Conservation (phyloP, 768 basidiomycete species). For the Amanita rimosa region DNA sequence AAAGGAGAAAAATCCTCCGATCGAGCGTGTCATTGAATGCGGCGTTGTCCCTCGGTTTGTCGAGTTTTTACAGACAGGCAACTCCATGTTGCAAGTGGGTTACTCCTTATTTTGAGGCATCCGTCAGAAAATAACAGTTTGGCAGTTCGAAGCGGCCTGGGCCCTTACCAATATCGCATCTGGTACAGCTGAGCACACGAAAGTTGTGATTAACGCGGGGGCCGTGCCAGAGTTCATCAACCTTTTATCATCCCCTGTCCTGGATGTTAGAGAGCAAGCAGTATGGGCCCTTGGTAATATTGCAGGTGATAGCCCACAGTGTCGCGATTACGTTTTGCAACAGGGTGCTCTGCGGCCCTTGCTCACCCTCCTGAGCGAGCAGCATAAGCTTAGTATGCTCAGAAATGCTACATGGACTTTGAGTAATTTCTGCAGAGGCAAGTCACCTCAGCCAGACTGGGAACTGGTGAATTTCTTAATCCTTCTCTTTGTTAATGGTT, state of each 20-base stretch:
- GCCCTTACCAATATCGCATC: conserved; percentile 97
- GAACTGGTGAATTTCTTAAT: conserved; percentile 55
- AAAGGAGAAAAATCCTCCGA: conserved; percentile 99
- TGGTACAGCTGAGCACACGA: conserved; percentile 96
- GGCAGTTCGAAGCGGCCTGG: conserved; percentile 95
- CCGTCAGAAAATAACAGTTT: conserved; percentile 1
- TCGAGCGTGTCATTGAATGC: conserved; percentile 96
- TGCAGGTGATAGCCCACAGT: conserved; percentile 95
- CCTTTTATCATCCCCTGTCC: conserved; percentile 83
- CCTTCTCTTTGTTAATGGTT: conserved; percentile 2
- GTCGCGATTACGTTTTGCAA: conserved; percentile 92
- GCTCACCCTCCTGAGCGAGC: conserved; percentile 80
- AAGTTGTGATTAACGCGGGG: conserved; percentile 90
- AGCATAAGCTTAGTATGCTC: conserved; percentile 98
- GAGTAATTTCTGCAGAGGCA: conserved; percentile 98
- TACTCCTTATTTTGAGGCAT: conserved; percentile 5
- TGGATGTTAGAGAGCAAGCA: conserved; percentile 98
- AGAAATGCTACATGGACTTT: conserved; percentile 98
- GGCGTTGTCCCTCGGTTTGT: conserved; percentile 97
- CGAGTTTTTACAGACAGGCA: conserved; percentile 74
- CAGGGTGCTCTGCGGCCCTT: conserved; percentile 91
- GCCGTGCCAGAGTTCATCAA: conserved; percentile 98
- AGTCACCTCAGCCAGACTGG: conserved; percentile 97
- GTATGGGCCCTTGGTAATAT: conserved; percentile 99
- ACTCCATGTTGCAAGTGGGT: conserved; percentile 76